Base-by-base conservation (phyloP, 331 rosid genomes). In the Telfairia occidentalis region DNA sequence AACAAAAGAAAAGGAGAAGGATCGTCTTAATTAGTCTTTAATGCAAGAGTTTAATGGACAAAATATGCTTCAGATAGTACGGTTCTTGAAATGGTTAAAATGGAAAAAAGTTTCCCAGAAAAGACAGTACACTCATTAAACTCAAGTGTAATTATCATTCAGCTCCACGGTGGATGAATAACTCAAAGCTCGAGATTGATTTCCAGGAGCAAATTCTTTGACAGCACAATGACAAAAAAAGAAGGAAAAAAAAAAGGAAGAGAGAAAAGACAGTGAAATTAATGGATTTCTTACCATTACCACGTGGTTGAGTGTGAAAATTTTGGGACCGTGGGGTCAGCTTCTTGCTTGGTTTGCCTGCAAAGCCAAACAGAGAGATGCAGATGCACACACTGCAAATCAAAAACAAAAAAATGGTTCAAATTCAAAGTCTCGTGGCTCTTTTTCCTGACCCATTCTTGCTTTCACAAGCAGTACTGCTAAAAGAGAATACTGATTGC, bases 211-310 rank as follows among this genome's bases (percentile, higher is more conserved):
- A 50, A 73, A 53, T 35, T 73, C 65, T 73, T 73, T 73, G 77
- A 73, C 77, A 73, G 50, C 77, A 73, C 77, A 73, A 73, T 73
- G 65, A 73, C 65, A 73, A 67, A 67, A 38, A 40, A 9, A 1
- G 16, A 9, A 9, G 3, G 16, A 9, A 28, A 71, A 2, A 19
- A 30, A 7, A 16, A 32, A 18, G 9, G 4, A 37, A 13, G n/a
- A 12, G 21, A 24, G 16, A 26, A 70, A 37, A 15, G 28, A 71
- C 15, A 65, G 52, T 66, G 21, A 66, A 64, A 59, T 2, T 24
- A 8, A 66, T 66, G 32, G 4, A 42, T 26, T 43, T 42, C 37
- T 42, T 67, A 23, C 37, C 21, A 42, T 13, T 43, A 43, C 74
- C 75, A 69, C 59, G 29, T 71, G n/a, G 60, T 71, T 71, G 59